A percentile compares a stretch with the other conserved stretches of the same genome.
These are phyloP conservation scores for Loxodes magnus DNA, from an alignment of 73 alveolate genomes.

Conservation along the genomic window DNA sequence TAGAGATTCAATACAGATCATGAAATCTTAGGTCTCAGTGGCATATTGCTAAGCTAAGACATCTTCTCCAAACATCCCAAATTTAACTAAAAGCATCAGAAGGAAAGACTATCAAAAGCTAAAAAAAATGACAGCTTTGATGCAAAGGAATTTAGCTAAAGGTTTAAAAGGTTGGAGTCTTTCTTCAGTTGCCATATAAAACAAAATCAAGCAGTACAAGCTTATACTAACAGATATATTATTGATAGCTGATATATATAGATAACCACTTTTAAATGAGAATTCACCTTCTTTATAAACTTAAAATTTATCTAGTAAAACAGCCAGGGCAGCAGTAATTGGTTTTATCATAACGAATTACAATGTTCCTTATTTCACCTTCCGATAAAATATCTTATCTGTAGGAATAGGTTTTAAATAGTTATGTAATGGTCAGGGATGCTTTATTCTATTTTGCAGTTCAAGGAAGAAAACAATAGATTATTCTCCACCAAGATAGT, in stretches of 20 bases:
- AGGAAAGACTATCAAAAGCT: conserved; percentile 38
- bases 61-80: conserved; percentile 20
- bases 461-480: conserved; percentile 31
- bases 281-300: conserved; percentile 34
- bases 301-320: conserved; percentile 20
- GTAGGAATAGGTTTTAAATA: conserved; percentile 25
- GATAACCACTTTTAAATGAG: conserved; percentile 16
- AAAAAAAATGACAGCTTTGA: conserved; percentile 44
- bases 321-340: conserved; percentile 29
- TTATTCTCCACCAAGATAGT: conserved; percentile 49
- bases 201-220: conserved; percentile 39
- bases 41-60: neutral
- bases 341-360: conserved; percentile 50
- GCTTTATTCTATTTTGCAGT: conserved; percentile 36
- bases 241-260: conserved; percentile 29
- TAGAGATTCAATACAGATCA: conserved; percentile 42
- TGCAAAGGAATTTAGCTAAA: conserved; percentile 46
- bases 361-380: conserved; percentile 41
- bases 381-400: conserved; percentile 32
- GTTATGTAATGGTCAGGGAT: conserved; percentile 55
- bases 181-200: conserved; percentile 58
- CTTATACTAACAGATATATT: conserved; percentile 36
- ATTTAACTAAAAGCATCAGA: conserved; percentile 1
- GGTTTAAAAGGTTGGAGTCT: conserved; percentile 46
- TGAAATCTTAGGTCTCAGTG: conserved; percentile 4